A percentile compares a stretch with the other conserved stretches of the same genome.
Evolutionary conservation across 73 alveolate genomes (phyloP).

Genomic region (Blepharisma stoltei): DNA sequence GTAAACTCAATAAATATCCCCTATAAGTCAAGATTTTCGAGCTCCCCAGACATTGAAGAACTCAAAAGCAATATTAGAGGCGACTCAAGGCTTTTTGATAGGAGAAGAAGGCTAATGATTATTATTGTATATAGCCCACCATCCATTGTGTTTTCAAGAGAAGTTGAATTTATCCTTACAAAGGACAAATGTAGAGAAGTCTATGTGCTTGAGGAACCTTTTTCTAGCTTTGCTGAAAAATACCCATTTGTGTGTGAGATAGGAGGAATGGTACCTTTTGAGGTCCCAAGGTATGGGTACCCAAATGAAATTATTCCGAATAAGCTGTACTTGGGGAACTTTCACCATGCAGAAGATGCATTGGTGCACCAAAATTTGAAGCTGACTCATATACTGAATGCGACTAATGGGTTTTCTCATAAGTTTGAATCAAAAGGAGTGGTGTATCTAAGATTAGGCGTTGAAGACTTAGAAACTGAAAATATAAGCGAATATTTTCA

Average conservation of each 20-base stretch:
- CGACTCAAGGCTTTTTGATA: no score
- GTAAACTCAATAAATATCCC: no score
- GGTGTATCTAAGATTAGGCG: constrained; percentile 29
- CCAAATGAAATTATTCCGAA: constrained; percentile 24
- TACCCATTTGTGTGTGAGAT: background rate
- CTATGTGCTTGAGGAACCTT: background rate
- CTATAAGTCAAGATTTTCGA: no score
- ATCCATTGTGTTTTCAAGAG: no score
- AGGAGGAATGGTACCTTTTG: no score
- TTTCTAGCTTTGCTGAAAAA: background rate
- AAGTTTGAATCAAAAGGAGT: constrained; percentile 28
- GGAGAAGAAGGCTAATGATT: no score
- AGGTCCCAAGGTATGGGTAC: background rate
- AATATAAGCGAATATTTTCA: constrained; percentile 30
- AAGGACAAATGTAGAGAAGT: constrained; percentile 13
- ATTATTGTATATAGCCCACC: no score
- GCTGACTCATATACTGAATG: constrained; percentile 43
- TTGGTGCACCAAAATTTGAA: background rate
- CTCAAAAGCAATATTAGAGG: no score
- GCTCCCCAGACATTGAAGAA: no score
- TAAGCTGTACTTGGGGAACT: background rate
- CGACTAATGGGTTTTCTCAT: constrained; percentile 35
- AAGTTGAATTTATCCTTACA: no score
- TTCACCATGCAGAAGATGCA: background rate
- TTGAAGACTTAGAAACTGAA: constrained; percentile 33